Evolutionary conservation across 768 basidiomycete species (phyloP).

Genomic region (Sporobolomyces roseus): DNA sequence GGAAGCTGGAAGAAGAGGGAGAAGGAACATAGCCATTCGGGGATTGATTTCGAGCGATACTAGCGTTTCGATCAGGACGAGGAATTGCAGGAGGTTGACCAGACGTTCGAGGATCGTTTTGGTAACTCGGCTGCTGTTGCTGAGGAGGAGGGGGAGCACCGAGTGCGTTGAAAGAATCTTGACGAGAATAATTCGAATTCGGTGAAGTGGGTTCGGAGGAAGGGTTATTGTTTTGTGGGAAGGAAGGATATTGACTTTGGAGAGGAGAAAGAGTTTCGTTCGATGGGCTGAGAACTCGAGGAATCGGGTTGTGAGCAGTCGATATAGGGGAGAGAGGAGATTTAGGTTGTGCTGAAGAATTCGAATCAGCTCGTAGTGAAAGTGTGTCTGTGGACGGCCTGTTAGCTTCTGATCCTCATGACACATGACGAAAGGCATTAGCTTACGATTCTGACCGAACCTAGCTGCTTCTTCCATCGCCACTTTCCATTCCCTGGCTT

Average conservation of each 20-base stretch:
- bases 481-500: constrained; percentile 60
- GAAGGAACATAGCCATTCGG: not conserved
- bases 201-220: constrained; percentile 12
- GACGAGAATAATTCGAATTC: constrained; percentile 12
- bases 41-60: constrained; percentile 17
- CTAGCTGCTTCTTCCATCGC: constrained; percentile 81
- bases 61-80: constrained; percentile 27
- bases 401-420: not conserved
- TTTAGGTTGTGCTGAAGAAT: not conserved
- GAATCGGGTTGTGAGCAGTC: not conserved
- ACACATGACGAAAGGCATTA: not conserved
- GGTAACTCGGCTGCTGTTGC: not conserved
- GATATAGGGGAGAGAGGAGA: constrained; percentile 24
- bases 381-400: constrained; percentile 13
- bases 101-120: not conserved
- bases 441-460: constrained; percentile 69
- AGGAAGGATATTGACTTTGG: not conserved
- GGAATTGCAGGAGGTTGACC: not conserved
- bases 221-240: not conserved
- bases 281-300: not conserved
- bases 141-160: not conserved
- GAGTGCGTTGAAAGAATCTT: not conserved
- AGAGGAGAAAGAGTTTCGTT: too few relatives aligned
- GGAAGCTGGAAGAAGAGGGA: constrained; percentile 11
- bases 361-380: constrained; percentile 18